These are phyloP conservation scores for Cryphonectria nitschkei DNA, from an alignment of 2,329 filamentous ascomycete genomes.

Conservation along the genomic window DNA sequence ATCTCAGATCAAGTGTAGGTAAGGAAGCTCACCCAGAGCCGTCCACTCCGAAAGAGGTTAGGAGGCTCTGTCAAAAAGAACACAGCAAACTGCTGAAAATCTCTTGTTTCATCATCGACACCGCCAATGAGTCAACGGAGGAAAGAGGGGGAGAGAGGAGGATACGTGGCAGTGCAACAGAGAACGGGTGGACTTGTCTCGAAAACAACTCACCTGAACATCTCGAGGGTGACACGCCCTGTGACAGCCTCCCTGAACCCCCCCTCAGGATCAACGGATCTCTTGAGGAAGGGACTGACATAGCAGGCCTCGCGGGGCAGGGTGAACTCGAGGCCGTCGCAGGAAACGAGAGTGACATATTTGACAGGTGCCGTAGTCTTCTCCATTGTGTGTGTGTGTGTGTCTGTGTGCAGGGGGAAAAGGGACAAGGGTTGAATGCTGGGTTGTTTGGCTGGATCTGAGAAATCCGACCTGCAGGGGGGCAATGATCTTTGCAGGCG, in stretches of 20 bases:
- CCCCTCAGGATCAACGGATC: constrained; percentile 72
- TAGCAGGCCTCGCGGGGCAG: constrained; percentile 71
- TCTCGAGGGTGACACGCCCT: constrained; percentile 68
- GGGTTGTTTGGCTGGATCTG: not conserved
- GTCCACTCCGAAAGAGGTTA: constrained; percentile 30
- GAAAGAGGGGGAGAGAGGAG: constrained; percentile 13
- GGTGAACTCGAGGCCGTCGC: constrained; percentile 77
- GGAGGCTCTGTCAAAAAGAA: constrained; percentile 52
- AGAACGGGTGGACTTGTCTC: constrained; percentile 11
- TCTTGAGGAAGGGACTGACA: constrained; percentile 72
- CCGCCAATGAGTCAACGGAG: constrained; percentile 11
- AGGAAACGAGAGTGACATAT: constrained; percentile 77
- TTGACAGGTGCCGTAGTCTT: constrained; percentile 48
- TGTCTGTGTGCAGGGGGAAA: not conserved
- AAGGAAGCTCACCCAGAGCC: constrained; percentile 52
- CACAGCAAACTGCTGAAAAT: constrained; percentile 44
- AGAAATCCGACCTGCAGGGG: not conserved
- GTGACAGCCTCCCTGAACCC: constrained; percentile 68
- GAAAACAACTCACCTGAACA: constrained; percentile 67
- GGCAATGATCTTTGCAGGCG: too few relatives aligned
- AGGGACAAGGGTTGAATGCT: not conserved
- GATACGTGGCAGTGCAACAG: constrained; percentile 4
- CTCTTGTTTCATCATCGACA: constrained; percentile 43
- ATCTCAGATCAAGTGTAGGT: constrained; percentile 69
- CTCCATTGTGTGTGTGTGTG: not conserved